phyloP scores from a whole-genome alignment of 768 basidiomycete genomes.

The Lentinula aciculospora region DNA sequence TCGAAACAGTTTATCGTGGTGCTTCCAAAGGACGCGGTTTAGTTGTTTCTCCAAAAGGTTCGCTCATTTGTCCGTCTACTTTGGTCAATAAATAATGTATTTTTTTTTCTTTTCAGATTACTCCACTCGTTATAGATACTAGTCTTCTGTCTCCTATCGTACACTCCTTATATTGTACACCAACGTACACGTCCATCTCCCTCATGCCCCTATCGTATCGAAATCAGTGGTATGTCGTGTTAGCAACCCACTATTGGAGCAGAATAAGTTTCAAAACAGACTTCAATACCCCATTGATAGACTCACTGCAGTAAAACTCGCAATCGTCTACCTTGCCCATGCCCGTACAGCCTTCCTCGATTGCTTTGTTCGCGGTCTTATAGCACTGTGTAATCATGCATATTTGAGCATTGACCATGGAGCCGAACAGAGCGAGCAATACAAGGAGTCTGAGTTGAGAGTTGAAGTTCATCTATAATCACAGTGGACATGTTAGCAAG shows the following conservation, averaged over 20 bases:
- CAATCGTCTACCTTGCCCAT: neutral
- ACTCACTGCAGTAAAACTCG: too few species aligned
- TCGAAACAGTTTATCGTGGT: constrained; percentile 97
- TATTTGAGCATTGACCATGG: neutral
- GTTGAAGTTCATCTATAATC: neutral
- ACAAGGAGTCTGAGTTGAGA: neutral
- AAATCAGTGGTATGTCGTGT: neutral
- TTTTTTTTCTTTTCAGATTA: constrained; percentile 46
- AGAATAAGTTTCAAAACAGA: neutral
- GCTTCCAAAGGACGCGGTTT: constrained; percentile 97
- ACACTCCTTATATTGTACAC: neutral
- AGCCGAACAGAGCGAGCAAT: neutral
- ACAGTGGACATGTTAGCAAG: neutral
- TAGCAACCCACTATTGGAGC: neutral
- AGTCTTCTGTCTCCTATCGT: neutral
- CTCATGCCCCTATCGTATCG: neutral
- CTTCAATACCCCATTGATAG: neutral
- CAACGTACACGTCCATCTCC: neutral
- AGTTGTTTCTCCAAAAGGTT: constrained; percentile 94
- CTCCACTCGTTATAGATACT: constrained; percentile 78
- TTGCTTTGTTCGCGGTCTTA: neutral
- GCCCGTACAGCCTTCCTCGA: neutral
- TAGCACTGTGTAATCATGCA: neutral
- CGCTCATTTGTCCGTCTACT: too few species aligned
- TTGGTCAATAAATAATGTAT: too few species aligned